Conservation (phyloP, 371 early-diverging fungal genomes). For the Mucor velutinosus region DNA sequence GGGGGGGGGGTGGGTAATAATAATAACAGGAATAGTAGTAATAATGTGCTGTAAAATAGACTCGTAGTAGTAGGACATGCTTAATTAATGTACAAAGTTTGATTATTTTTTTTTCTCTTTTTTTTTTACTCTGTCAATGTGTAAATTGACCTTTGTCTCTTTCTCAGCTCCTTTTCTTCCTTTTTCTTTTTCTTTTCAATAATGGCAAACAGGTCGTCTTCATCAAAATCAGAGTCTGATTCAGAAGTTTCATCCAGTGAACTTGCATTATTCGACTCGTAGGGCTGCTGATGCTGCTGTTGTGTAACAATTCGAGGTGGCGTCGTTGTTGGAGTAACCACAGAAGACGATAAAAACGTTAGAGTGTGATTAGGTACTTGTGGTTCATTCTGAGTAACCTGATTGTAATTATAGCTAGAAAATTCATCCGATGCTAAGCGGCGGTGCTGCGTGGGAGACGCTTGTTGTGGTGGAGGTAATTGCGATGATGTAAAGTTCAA, state of each 20-base stretch:
- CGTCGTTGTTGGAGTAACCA: background rate
- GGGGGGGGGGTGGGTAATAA: background rate
- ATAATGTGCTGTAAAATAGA: too few species aligned
- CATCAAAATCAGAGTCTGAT: slow-evolving; percentile 14
- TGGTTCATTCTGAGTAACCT: slow-evolving; percentile 1
- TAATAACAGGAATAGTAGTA: background rate
- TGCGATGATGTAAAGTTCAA: background rate
- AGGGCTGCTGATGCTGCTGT: background rate
- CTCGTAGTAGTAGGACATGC: background rate
- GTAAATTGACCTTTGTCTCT: slow-evolving; percentile 17
- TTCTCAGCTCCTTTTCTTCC: slow-evolving; percentile 17
- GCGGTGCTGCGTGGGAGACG: slow-evolving; percentile 5
- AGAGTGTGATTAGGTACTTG: slow-evolving; percentile 26
- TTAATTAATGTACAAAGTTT: background rate
- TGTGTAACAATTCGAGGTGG: slow-evolving; percentile 11
- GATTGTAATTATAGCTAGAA: background rate
- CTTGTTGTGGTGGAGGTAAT: background rate
- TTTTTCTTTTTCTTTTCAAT: slow-evolving; percentile 28
- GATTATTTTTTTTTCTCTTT: background rate
- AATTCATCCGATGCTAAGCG: slow-evolving; percentile 23
- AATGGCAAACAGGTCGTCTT: slow-evolving; percentile 25
- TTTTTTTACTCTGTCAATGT: background rate
- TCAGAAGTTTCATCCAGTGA: slow-evolving; percentile 1
- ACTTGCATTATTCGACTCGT: background rate
- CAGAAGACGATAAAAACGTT: slow-evolving; percentile 14